phyloP scores from a whole-genome alignment of 371 early-diverging fungal species.

The Nematocida sp. region DNA sequence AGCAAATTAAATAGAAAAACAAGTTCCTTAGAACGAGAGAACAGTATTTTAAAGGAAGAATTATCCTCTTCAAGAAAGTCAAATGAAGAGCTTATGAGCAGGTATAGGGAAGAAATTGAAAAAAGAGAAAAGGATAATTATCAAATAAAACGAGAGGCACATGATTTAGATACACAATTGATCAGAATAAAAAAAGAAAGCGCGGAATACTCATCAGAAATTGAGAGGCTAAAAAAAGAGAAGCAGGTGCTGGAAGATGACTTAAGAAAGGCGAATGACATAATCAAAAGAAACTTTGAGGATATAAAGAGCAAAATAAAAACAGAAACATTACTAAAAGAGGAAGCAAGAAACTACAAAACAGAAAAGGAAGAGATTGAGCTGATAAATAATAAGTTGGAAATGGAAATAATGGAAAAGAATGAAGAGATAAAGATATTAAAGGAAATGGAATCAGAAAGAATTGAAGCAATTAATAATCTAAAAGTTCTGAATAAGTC shows the following conservation, averaged over 20 bases:
- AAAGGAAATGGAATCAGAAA: conserved; percentile 46
- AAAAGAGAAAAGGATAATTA: conserved; percentile 44
- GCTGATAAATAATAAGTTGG: conserved; percentile 56
- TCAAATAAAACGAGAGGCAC: background rate
- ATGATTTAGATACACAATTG: conserved; percentile 46
- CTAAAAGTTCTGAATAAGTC: conserved; percentile 56
- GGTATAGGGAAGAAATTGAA: conserved; percentile 16
- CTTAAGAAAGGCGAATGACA: conserved; percentile 64
- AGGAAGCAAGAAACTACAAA: conserved; percentile 54
- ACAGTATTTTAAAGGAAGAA: conserved; percentile 63
- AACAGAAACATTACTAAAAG: conserved; percentile 7
- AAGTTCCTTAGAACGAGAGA: conserved; percentile 67
- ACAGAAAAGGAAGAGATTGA: conserved; percentile 60
- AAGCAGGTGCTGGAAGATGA: conserved; percentile 54
- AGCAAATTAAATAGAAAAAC: conserved; percentile 65
- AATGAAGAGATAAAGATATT: conserved; percentile 44
- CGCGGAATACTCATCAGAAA: conserved; percentile 53
- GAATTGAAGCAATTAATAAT: conserved; percentile 41
- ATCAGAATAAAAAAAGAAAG: conserved; percentile 21
- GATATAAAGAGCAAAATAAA: conserved; percentile 53
- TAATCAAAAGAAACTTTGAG: conserved; percentile 65
- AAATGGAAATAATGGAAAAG: conserved; percentile 56
- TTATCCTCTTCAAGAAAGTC: background rate
- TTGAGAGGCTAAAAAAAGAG: conserved; percentile 48
- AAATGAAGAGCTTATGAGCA: conserved; percentile 41